A percentile compares a stretch with the other conserved stretches of the same genome.
Conservation (phyloP, 169 alveolate species). For the Blepharisma undulans region DNA sequence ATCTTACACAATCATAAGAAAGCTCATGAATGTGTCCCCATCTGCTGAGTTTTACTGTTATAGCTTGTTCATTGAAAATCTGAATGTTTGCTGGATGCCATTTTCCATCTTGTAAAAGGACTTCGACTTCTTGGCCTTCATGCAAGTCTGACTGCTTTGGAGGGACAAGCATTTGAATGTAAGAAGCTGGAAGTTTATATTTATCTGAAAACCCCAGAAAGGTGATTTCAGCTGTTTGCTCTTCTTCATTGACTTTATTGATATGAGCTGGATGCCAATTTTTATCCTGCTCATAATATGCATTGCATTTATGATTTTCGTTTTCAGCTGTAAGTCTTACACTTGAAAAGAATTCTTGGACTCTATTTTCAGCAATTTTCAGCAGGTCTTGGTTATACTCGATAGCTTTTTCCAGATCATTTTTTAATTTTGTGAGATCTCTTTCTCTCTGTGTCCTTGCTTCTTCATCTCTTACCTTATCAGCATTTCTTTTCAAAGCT, state of each 20-base stretch:
- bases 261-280: slow-evolving; percentile 34
- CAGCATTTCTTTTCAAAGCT: slow-evolving; percentile 3
- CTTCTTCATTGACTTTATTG: slow-evolving; percentile 6
- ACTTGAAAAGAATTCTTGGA: neutral
- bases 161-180: neutral
- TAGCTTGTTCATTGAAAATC: neutral
- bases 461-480: slow-evolving; percentile 3
- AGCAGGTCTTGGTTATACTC: slow-evolving; percentile 16
- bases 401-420: slow-evolving; percentile 32
- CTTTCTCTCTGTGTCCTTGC: neutral
- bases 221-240: slow-evolving; percentile 25
- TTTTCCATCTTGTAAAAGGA: slow-evolving; percentile 24
- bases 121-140: slow-evolving; percentile 33
- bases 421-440: neutral
- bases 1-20: slow-evolving; percentile 2
- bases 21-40: slow-evolving; percentile 26
- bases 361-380: neutral
- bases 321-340: neutral
- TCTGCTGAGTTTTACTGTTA: neutral
- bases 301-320: neutral
- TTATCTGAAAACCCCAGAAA: neutral
- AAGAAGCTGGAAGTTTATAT: neutral
- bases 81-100: slow-evolving; percentile 4
- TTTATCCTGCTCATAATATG: slow-evolving; percentile 5
- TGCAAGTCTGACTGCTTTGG: neutral